Evolutionary conservation across 257 asterid genomes (phyloP).

Genomic region (Salvia rosmarinus): DNA sequence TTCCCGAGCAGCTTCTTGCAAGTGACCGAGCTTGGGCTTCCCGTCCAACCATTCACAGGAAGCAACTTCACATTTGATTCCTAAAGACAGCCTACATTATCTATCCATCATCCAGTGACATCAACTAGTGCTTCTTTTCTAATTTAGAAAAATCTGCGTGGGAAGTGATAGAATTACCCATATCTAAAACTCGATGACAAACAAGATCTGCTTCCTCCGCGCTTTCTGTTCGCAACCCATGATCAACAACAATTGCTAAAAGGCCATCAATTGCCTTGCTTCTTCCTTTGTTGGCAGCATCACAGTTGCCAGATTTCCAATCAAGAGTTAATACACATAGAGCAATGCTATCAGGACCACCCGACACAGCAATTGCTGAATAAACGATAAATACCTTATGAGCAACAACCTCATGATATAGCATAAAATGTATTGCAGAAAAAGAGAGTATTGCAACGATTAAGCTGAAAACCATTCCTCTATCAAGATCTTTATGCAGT

Average conservation of each 20-base stretch:
- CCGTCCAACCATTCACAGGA: slow-evolving; percentile 84
- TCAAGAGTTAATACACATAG: slow-evolving; percentile 73
- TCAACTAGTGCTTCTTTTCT: slow-evolving; percentile 36
- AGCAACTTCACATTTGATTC: slow-evolving; percentile 81
- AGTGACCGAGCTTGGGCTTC: slow-evolving; percentile 73
- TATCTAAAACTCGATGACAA: slow-evolving; percentile 52
- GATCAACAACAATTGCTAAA: slow-evolving; percentile 86
- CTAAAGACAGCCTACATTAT: slow-evolving; percentile 66
- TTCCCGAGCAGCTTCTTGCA: slow-evolving; percentile 92
- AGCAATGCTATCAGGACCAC: slow-evolving; percentile 97
- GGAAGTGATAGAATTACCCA: slow-evolving; percentile 60
- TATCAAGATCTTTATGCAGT: slow-evolving; percentile 2
- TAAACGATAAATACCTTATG: slow-evolving; percentile 24
- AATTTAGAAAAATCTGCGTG: slow-evolving; percentile 27
- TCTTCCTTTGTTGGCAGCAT: slow-evolving; percentile 41
- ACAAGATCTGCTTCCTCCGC: slow-evolving; percentile 75
- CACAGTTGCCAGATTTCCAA: slow-evolving; percentile 64
- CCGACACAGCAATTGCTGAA: slow-evolving; percentile 91
- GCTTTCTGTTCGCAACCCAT: slow-evolving; percentile 85
- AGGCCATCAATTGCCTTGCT: slow-evolving; percentile 60
- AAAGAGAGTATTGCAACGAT: background rate
- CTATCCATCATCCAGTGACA: slow-evolving; percentile 40
- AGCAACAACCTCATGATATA: slow-evolving; percentile 22
- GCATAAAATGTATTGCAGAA: too few species aligned
- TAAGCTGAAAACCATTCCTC: background rate